Conservation (phyloP, 352 stramenopile genomes). For the Sclerospora graminicola region DNA sequence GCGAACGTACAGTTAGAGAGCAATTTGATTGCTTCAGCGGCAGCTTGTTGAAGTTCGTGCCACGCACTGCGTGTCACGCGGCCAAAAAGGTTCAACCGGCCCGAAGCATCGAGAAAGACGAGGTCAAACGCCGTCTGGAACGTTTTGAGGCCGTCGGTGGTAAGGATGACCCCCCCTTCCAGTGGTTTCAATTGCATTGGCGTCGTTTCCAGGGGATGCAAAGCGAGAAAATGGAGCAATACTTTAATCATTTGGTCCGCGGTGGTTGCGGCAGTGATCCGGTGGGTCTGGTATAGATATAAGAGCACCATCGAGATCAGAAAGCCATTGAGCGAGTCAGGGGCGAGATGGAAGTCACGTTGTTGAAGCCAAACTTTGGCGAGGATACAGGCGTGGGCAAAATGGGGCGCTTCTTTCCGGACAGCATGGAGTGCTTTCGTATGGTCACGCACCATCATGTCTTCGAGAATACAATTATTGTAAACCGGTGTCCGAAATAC, state of each 20-base stretch:
- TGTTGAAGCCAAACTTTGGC: constrained; percentile 85
- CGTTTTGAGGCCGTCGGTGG: constrained; percentile 47
- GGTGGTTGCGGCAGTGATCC: constrained; percentile 55
- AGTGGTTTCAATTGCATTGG: constrained; percentile 53
- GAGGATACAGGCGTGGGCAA: constrained; percentile 72
- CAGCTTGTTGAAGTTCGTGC: constrained; percentile 53
- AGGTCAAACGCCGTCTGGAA: constrained; percentile 62
- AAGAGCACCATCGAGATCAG: constrained; percentile 75
- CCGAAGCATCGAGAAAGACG: constrained; percentile 70
- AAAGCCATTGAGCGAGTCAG: constrained; percentile 82
- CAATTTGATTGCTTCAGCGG: constrained; percentile 47
- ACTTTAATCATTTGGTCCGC: constrained; percentile 84
- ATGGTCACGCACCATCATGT: constrained; percentile 80
- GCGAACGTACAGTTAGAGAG: constrained; percentile 57
- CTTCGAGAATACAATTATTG: constrained; percentile 88
- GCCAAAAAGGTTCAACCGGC: constrained; percentile 64
- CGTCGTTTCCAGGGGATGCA: constrained; percentile 54
- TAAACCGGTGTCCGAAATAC: constrained; percentile 73
- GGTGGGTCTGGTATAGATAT: constrained; percentile 68
- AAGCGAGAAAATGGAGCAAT: constrained; percentile 67
- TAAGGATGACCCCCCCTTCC: constrained; percentile 48
- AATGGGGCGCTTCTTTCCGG: constrained; percentile 49
- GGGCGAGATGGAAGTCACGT: constrained; percentile 56
- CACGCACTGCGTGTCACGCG: constrained; percentile 57
- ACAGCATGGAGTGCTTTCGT: constrained; percentile 69